Base-by-base conservation (phyloP, 352 stramenopile species). In the Pythium pyrilobum region DNA sequence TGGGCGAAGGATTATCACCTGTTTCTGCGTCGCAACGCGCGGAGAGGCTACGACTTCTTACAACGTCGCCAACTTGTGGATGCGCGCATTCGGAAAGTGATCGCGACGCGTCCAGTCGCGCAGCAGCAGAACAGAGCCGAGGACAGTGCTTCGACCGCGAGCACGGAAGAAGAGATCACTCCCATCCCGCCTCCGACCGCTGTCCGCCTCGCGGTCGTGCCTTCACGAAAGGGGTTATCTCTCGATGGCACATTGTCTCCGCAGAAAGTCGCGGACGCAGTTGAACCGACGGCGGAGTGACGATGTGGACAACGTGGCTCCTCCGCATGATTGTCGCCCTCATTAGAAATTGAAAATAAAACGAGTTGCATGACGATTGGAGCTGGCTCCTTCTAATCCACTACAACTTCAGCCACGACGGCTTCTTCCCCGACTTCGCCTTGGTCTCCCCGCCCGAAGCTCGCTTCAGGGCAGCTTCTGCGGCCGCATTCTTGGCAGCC, bases 361-460 rank as follows among this genome's bases (percentile, higher is more conserved):
- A 58, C 31, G 48, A 29, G 41, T 42, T 49, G 16, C 36, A 25
- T 32, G 8, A 32, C 32, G 12, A 23, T 40, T 25, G 25, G n/a
- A n/a, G n/a, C n/a, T n/a, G n/a, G n/a, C n/a, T n/a, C n/a, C n/a
- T 15, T 37, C 32, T 37, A 16, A 5, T 31, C 21, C 2, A 18
- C n/a, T 72, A 89, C 5, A 89, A 64, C 56, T 92, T 92, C 25
- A 92, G 54, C 81, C 81, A 92, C 29, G 72, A 75, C 2, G 81
- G 81, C 37, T 88, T 89, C 56, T 89, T 92, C 2, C 58, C 57
- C 9, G 58, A 63, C 46, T 82, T 82, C 12, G 32, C 18, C 37
- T 62, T 68, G 11, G 55, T 37, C 21, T 68, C 28, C 42, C 50
- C 37, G 20, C 55, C 52, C 27, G 52, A 37, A 9, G 71, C 58